A percentile compares a stretch with the other conserved stretches of the same genome.
Conservation (phyloP, 371 early-diverging fungal species). For the Syncephalastrum contaminatum region DNA sequence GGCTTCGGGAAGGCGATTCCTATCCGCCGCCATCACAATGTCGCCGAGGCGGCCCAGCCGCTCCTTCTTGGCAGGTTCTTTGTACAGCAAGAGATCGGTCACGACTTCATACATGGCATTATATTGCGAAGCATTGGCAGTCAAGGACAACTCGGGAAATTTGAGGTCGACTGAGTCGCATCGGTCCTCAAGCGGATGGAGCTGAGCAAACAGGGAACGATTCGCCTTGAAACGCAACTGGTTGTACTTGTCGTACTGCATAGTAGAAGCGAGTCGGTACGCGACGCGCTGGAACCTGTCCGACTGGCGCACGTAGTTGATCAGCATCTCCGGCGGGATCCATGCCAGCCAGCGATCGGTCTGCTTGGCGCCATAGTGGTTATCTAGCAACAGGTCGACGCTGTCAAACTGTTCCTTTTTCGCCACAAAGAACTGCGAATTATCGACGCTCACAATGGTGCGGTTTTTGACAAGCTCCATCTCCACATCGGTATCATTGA, state of each 20-base stretch:
- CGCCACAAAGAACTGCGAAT: slow-evolving; percentile 80
- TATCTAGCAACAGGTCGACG: slow-evolving; percentile 47
- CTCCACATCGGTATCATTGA: slow-evolving; percentile 44
- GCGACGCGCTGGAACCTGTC: slow-evolving; percentile 75
- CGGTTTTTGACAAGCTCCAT: slow-evolving; percentile 70
- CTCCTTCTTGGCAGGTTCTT: slow-evolving; percentile 75
- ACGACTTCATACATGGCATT: slow-evolving; percentile 70
- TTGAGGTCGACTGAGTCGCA: slow-evolving; percentile 65
- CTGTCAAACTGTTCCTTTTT: slow-evolving; percentile 63
- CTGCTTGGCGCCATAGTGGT: slow-evolving; percentile 49
- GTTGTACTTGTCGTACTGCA: slow-evolving; percentile 80
- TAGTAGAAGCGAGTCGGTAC: slow-evolving; percentile 66
- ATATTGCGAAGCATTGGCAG: slow-evolving; percentile 76
- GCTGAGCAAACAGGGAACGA: slow-evolving; percentile 18
- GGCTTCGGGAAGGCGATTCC: slow-evolving; percentile 49
- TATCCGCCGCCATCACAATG: slow-evolving; percentile 72
- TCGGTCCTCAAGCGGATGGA: slow-evolving; percentile 50
- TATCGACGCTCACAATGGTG: slow-evolving; percentile 71
- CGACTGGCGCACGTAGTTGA: slow-evolving; percentile 50
- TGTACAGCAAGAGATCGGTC: slow-evolving; percentile 76
- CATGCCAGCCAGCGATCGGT: slow-evolving; percentile 77
- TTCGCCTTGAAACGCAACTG: slow-evolving; percentile 62
- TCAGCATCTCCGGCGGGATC: slow-evolving; percentile 84
- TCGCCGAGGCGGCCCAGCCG: slow-evolving; percentile 70
- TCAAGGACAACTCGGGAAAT: slow-evolving; percentile 67